Evolutionary conservation across 2,329 filamentous ascomycete species (phyloP), one percentile per base, ranked within the genome.

Genomic region (Pseudopyrenochaeta lycopersici): DNA sequence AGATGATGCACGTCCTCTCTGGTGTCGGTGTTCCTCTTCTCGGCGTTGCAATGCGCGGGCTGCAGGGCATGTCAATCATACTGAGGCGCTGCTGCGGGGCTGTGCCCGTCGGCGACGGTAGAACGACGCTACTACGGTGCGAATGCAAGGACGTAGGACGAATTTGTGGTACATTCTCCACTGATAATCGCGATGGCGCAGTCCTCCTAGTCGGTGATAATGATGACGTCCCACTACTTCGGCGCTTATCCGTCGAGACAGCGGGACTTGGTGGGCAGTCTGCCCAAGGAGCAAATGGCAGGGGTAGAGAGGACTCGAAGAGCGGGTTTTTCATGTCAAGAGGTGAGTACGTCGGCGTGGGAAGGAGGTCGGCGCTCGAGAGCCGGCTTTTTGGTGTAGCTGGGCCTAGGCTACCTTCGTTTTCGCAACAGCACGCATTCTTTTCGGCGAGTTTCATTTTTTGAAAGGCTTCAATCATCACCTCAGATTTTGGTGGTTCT

Each of bases 1-100:
- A 74, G 2, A 72, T 52, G 21, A 63, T 60, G 47, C 71, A 74
- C 1, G 64, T 67, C 18, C 58, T 62, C 27, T 64, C 57, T 2
- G 60, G 43, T 11, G 54, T 54, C 7, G 60, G 60, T 20, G 65
- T 68, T 18, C 58, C 60, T 20, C 57, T 56, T 3, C 63, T 52
- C 11, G 65, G 61, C 3, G 48, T 41, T 14, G 36, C 42, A n/a
- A 41, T 18, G n/a, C 61, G 52, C 1, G 61, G 54, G 38, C 56
- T 55, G 18, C 7, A n/a, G 3, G 49, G 40, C 14, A 27, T 14
- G 27, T 50, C 39, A n/a, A 48, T 39, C n/a, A 30, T 32, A 9
- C 23, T 27, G 30, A 42, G 29, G 39, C 36, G 43, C 30, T 47
- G 41, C 39, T 62, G 44, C n/a, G 49, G 46, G 32, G 56, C 46